Evolutionary conservation across 345 rosid genomes (phyloP).

Genomic region (Durio zibethinus): DNA sequence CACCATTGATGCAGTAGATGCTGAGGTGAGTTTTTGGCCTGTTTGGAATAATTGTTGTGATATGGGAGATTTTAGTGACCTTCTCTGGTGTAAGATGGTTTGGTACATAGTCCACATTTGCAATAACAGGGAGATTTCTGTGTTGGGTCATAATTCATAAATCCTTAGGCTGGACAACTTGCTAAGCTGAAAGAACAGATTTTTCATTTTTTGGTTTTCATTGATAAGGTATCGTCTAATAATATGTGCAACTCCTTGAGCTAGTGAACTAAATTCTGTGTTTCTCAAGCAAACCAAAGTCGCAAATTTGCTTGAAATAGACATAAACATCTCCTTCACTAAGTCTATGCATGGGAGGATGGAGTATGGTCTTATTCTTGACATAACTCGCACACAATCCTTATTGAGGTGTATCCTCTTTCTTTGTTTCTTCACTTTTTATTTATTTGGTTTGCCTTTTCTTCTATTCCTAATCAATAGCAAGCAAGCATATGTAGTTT

Average conservation of each 20-base stretch:
- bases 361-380: background rate
- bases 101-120: background rate
- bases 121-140: background rate
- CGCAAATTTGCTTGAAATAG: constrained; percentile 4
- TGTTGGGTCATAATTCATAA: background rate
- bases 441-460: background rate
- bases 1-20: background rate
- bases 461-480: background rate
- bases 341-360: background rate
- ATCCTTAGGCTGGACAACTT: no score
- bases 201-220: background rate
- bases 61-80: background rate
- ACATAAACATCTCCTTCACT: background rate
- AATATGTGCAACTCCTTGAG: background rate
- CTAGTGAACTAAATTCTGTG: background rate
- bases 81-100: background rate
- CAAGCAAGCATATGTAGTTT: background rate
- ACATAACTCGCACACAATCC: background rate
- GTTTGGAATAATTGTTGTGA: background rate
- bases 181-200: background rate
- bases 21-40: background rate
- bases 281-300: background rate
- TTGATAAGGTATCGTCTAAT: background rate
- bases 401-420: background rate
- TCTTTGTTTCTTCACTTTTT: background rate